Evolutionary conservation across 2,329 filamentous ascomycete genomes (phyloP).

Genomic region (Amylocarpus encephaloides): DNA sequence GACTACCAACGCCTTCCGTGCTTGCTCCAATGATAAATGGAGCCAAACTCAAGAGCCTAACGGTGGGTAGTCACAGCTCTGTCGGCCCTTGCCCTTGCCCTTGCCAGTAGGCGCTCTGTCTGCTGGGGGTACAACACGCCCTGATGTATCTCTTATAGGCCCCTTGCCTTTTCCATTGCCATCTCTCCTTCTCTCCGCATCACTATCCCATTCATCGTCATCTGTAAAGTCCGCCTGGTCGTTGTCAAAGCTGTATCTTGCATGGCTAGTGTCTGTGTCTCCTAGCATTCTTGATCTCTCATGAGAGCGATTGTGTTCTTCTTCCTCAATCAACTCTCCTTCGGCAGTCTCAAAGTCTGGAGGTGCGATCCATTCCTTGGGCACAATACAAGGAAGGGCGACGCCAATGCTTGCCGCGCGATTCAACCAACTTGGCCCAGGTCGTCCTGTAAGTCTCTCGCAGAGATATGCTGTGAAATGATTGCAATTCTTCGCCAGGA

Average conservation of each 20-base stretch:
- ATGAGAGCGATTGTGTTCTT: conserved; percentile 40
- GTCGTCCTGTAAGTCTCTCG: conserved; percentile 61
- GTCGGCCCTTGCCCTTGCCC: conserved; percentile 8
- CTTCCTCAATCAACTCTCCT: conserved; percentile 54
- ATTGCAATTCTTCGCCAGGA: conserved; percentile 81
- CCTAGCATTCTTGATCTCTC: conserved; percentile 55
- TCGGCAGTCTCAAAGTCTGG: conserved; percentile 70
- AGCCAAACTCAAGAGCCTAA: conserved; percentile 13
- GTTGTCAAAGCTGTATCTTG: conserved; percentile 27
- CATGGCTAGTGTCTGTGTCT: conserved; percentile 23
- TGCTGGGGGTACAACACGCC: conserved; percentile 44
- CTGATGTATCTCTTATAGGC: conserved; percentile 42
- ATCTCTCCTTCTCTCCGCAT: conserved; percentile 38
- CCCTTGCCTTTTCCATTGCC: conserved; percentile 28
- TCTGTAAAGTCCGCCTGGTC: conserved; percentile 12
- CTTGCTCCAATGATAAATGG: conserved; percentile 2
- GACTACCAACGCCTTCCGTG: conserved; percentile 3
- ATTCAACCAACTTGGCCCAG: conserved; percentile 72
- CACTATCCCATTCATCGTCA: conserved; percentile 39
- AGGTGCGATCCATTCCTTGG: conserved; percentile 73
- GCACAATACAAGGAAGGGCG: conserved; percentile 74
- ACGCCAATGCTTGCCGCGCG: conserved; percentile 78
- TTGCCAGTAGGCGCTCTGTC: conserved; percentile 42
- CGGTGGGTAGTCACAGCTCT: conserved; percentile 12
- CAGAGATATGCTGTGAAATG: conserved; percentile 79